phyloP scores from a whole-genome alignment of 192 early-diverging fungal species.

The Chytriomyces confervae region DNA sequence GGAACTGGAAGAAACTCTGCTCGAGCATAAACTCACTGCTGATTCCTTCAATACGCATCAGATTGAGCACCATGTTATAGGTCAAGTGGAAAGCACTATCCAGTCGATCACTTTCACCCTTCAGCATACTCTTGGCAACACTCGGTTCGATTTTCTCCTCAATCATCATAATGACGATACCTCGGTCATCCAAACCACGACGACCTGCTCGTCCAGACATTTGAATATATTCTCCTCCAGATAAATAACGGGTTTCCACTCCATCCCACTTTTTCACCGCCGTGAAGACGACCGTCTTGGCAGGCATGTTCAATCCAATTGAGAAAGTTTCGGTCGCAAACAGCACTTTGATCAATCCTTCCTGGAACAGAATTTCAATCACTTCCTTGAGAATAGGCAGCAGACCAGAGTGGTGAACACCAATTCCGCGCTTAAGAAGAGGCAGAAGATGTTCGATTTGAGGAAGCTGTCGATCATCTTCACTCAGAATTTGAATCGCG shows the following conservation, averaged over 20 bases:
- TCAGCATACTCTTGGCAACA: slow-evolving; percentile 92
- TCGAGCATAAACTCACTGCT: slow-evolving; percentile 92
- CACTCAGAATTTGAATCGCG: slow-evolving; percentile 81
- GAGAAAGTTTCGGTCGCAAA: slow-evolving; percentile 99
- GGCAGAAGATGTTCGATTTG: slow-evolving; percentile 95
- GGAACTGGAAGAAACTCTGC: slow-evolving; percentile 90
- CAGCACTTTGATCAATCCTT: slow-evolving; percentile 94
- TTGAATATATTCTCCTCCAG: slow-evolving; percentile 96
- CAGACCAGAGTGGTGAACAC: slow-evolving; percentile 95
- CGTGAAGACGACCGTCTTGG: slow-evolving; percentile 97
- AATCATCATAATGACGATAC: slow-evolving; percentile 96
- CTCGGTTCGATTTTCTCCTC: slow-evolving; percentile 94
- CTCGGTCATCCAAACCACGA: slow-evolving; percentile 95
- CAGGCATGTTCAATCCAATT: slow-evolving; percentile 99
- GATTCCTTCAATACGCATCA: slow-evolving; percentile 93
- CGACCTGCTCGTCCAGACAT: slow-evolving; percentile 98
- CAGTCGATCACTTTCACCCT: slow-evolving; percentile 67
- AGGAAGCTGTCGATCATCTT: slow-evolving; percentile 88
- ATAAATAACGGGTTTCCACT: slow-evolving; percentile 79
- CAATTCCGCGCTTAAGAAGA: slow-evolving; percentile 88
- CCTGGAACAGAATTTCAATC: slow-evolving; percentile 96
- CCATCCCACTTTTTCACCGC: slow-evolving; percentile 93
- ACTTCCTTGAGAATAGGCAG: slow-evolving; percentile 96
- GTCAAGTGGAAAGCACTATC: slow-evolving; percentile 95
- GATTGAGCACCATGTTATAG: slow-evolving; percentile 96